Evolutionary conservation across 768 basidiomycete species (phyloP).

Genomic region (Agaricus subrufescens): DNA sequence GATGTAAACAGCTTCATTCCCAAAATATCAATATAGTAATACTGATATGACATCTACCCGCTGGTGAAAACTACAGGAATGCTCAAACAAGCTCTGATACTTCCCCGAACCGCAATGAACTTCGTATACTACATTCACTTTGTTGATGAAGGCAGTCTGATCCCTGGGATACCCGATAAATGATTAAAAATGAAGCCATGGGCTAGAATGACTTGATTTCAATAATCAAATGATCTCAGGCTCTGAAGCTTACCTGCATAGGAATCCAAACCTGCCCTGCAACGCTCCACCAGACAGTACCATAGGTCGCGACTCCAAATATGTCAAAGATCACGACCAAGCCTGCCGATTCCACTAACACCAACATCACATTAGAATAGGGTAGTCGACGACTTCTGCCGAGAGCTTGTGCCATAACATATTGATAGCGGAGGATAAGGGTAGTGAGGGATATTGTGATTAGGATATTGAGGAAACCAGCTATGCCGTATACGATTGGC

Average conservation of each 20-base stretch:
- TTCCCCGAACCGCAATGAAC: too few species aligned
- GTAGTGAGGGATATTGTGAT: constrained; percentile 9
- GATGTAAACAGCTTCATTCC: too few species aligned
- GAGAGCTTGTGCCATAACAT: background rate
- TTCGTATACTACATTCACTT: background rate
- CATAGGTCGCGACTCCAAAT: background rate
- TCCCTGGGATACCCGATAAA: background rate
- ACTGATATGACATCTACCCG: too few species aligned
- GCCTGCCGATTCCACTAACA: background rate
- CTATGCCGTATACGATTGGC: background rate
- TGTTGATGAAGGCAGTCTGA: background rate
- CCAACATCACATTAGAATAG: background rate
- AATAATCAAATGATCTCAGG: background rate
- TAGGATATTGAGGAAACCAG: constrained; percentile 9
- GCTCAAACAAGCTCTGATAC: too few species aligned
- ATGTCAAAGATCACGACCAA: background rate
- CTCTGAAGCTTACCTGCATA: background rate
- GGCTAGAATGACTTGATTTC: background rate
- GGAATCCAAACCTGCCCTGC: background rate
- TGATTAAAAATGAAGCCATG: background rate
- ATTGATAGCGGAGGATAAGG: constrained; percentile 7
- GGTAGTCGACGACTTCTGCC: background rate
- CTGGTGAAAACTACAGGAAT: too few species aligned
- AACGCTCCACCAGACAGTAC: background rate
- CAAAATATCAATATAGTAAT: too few species aligned